Conservation (phyloP, 108 stramenopile species). For the Chaetoceros muelleri region DNA sequence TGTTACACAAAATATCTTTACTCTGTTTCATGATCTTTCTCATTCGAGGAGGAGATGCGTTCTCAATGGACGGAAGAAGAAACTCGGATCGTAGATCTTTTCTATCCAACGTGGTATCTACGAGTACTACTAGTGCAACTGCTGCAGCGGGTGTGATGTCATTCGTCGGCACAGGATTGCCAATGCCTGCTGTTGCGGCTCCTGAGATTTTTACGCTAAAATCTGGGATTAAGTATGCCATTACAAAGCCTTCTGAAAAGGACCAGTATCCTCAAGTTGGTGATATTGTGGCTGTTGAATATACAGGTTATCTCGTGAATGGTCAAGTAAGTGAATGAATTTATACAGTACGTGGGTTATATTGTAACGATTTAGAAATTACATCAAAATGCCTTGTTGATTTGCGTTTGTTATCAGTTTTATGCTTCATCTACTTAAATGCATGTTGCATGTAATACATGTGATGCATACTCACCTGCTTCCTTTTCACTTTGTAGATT, state of each 20-base stretch:
- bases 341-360: not conserved
- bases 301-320: constrained; percentile 74
- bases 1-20: no score
- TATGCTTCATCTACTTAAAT: no score
- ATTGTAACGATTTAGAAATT: not conserved
- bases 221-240: constrained; percentile 70
- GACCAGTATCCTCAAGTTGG: constrained; percentile 34
- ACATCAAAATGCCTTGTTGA: no score
- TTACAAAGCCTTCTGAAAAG: constrained; percentile 27
- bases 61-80: constrained; percentile 5
- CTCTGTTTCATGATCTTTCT: not conserved
- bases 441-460: not conserved
- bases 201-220: constrained; percentile 52
- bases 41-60: not conserved
- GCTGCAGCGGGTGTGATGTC: constrained; percentile 6
- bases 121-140: constrained; percentile 1
- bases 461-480: no score
- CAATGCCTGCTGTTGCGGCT: constrained; percentile 19
- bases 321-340: constrained; percentile 29
- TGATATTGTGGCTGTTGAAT: constrained; percentile 77
- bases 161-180: no score
- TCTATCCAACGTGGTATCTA: constrained; percentile 9
- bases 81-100: constrained; percentile 14
- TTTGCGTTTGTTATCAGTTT: no score
- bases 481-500: constrained; percentile 36